Evolutionary conservation across 345 rosid genomes (phyloP).

Genomic region (Bruguiera gymnorhiza): DNA sequence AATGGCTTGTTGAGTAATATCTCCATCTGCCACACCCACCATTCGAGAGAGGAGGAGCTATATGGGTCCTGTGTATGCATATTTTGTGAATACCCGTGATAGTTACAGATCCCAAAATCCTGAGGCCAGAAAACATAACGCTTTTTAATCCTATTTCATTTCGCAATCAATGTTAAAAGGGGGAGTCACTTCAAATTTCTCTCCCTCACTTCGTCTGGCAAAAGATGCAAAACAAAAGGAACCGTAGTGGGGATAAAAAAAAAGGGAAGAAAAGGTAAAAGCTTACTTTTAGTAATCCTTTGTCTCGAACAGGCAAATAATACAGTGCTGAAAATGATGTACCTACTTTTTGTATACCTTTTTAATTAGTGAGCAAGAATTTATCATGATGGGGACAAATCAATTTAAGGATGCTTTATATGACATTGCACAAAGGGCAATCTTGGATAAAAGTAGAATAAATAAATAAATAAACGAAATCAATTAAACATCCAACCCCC

Average conservation of each 20-base stretch:
- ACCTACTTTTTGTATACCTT: conserved; percentile 7
- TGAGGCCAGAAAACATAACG: neutral
- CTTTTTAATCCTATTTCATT: neutral
- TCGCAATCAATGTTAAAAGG: neutral
- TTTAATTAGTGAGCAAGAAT: too few relatives aligned
- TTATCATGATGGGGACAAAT: too few relatives aligned
- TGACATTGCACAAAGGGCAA: too few relatives aligned
- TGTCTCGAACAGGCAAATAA: conserved; percentile 14
- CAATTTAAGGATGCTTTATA: too few relatives aligned
- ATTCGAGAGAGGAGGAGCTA: neutral
- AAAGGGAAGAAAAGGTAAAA: neutral
- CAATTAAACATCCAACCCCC: neutral
- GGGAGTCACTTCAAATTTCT: neutral
- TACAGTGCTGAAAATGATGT: conserved; percentile 14
- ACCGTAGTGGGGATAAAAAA: neutral
- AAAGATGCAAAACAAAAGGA: neutral
- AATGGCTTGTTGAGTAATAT: neutral
- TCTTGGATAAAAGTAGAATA: too few relatives aligned
- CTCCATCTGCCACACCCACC: conserved; percentile 9
- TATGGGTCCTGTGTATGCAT: conserved; percentile 3
- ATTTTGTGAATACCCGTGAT: neutral
- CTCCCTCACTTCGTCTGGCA: conserved; percentile 1
- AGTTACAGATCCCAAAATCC: neutral
- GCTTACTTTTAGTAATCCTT: neutral
- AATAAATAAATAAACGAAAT: too few relatives aligned